Conservation (phyloP, 1,139 yeast genomes). For the Candida tunisiensis region DNA sequence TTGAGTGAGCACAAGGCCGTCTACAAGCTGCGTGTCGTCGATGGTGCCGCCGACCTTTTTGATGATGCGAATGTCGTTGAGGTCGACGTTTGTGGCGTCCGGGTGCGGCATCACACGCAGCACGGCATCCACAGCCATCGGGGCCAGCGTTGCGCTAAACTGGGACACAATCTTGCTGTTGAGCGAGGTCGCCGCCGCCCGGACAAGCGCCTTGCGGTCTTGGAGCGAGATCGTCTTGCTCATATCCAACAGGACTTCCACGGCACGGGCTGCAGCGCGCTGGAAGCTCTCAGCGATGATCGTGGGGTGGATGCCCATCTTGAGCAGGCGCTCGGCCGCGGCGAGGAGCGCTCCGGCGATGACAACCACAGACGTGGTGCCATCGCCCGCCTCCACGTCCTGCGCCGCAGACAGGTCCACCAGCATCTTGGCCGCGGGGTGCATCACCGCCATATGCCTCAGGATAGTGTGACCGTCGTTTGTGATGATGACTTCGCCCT, state of each 20-base stretch:
- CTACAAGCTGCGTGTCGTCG: slow-evolving; percentile 85
- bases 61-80: slow-evolving; percentile 72
- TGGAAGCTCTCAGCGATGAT: slow-evolving; percentile 91
- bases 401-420: slow-evolving; percentile 97
- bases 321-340: slow-evolving; percentile 82
- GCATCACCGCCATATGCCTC: slow-evolving; percentile 87
- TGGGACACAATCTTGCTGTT: slow-evolving; percentile 94
- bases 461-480: slow-evolving; percentile 95
- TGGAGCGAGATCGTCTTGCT: slow-evolving; percentile 55
- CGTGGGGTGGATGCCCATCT: slow-evolving; percentile 92
- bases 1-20: slow-evolving; percentile 90
- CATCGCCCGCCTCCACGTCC: slow-evolving; percentile 98
- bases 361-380: slow-evolving; percentile 94
- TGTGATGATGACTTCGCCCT: slow-evolving; percentile 85
- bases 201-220: slow-evolving; percentile 67
- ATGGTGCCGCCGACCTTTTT: slow-evolving; percentile 96
- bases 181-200: slow-evolving; percentile 90
- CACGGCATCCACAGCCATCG: slow-evolving; percentile 90
- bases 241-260: slow-evolving; percentile 72
- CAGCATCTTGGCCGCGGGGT: slow-evolving; percentile 96
- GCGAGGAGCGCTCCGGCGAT: slow-evolving; percentile 86
- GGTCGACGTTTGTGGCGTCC: slow-evolving; percentile 55
- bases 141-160: slow-evolving; percentile 69
- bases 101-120: slow-evolving; percentile 49
- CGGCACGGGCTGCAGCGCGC: slow-evolving; percentile 80